phyloP scores from a whole-genome alignment of 208 protist species.

The Porcisia hertigi region DNA sequence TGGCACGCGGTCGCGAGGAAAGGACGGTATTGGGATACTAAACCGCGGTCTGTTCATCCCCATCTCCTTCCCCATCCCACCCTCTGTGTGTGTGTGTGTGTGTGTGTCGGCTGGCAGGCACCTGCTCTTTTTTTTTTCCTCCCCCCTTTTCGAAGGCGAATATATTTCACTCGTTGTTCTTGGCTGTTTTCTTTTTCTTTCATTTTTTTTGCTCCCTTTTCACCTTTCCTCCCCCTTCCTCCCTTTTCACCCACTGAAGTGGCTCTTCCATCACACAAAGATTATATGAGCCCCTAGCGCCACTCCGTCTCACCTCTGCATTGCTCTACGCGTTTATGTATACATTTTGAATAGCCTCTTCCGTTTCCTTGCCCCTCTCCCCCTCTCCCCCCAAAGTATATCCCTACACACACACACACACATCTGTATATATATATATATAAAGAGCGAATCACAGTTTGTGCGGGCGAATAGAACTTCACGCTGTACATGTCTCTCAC shows the following conservation, averaged over 20 bases:
- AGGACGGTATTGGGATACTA: background rate
- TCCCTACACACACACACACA: too few species aligned
- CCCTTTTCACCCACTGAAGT: background rate
- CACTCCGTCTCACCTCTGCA: too few species aligned
- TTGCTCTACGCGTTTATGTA: too few species aligned
- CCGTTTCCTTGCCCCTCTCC: background rate
- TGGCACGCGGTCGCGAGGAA: background rate
- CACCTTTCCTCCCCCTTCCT: constrained; percentile 2
- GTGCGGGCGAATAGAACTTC: too few species aligned
- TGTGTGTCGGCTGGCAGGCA: too few species aligned
- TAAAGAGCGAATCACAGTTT: too few species aligned
- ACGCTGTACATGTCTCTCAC: too few species aligned
- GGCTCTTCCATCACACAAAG: background rate
- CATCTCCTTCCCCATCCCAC: constrained; percentile 8
- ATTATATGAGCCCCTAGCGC: background rate
- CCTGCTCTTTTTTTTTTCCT: background rate
- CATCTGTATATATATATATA: too few species aligned
- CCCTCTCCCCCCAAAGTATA: too few species aligned
- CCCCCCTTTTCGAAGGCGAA: background rate
- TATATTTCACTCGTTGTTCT: background rate
- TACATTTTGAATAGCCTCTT: too few species aligned
- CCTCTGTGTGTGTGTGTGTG: background rate
- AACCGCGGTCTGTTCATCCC: too few species aligned
- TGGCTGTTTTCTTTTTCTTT: background rate
- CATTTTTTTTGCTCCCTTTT: background rate